Conservation (phyloP, 1,284 basidiomycete species). For the Moesziomyces sp. region DNA sequence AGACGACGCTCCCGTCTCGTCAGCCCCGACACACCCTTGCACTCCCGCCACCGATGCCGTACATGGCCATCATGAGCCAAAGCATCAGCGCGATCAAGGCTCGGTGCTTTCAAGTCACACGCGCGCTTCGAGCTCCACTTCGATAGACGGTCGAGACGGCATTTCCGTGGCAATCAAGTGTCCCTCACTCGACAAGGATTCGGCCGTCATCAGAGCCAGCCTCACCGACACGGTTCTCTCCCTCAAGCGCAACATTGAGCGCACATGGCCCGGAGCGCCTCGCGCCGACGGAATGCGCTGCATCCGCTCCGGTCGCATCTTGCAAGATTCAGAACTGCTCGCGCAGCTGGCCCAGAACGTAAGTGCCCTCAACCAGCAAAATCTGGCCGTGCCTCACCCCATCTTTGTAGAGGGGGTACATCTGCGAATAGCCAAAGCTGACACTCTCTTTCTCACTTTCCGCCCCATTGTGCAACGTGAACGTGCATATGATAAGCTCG, state of each 20-base stretch:
- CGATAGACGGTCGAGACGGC: not conserved
- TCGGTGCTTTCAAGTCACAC: conserved; percentile 6
- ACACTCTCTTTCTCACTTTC: conserved; percentile 1
- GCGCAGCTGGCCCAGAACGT: conserved; percentile 23
- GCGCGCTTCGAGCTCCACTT: conserved; percentile 6
- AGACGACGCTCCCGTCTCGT: not conserved
- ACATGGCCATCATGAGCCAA: too few species aligned
- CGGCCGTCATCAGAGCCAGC: conserved; percentile 25
- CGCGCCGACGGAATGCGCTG: conserved; percentile 56
- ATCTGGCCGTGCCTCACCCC: not conserved
- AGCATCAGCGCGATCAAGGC: not conserved
- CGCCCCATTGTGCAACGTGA: not conserved
- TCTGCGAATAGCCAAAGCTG: not conserved
- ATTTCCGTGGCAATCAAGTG: conserved; percentile 47
- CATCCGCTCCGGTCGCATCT: conserved; percentile 53
- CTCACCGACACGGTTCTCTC: conserved; percentile 17
- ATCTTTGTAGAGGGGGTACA: too few species aligned
- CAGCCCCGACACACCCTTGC: not conserved
- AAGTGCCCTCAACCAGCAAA: conserved; percentile 6
- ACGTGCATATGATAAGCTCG: conserved; percentile 15
- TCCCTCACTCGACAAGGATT: conserved; percentile 46
- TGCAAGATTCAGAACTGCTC: conserved; percentile 41
- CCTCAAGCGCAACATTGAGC: conserved; percentile 50
- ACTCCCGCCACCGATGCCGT: too few species aligned
- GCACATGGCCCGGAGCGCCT: conserved; percentile 49